Evolutionary conservation across 495 filamentous ascomycete genomes (phyloP), one percentile per base, ranked within the genome.

Genomic region (Antarctomyces pellizariae): DNA sequence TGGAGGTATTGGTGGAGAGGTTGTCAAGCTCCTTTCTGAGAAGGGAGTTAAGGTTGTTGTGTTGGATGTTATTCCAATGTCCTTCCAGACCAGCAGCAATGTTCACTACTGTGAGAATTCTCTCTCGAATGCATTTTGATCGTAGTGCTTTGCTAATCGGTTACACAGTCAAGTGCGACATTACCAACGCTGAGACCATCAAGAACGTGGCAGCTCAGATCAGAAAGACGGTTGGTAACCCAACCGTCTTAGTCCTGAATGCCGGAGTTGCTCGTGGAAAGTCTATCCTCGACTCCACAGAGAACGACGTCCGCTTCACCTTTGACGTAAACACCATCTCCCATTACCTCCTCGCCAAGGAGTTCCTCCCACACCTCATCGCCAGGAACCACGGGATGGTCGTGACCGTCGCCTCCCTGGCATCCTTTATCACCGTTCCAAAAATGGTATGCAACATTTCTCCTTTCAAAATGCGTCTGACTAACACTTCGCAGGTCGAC

Each of bases 241-340:
- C 75, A 0, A 77, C 69, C 1, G 50, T 79, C 32, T 49, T 82
- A 0, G 69, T 82, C 49, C 75, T 76, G 54, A 82, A 79, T 42
- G 74, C 74, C 1, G 74, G 72, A 27, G 53, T 74, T 16, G 59
- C 56, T 12, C 56, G 54, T n/a, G 67, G 63, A 18, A 56, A 61
- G 13, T 57, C 59, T 12, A 57, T 82, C 30, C 59, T 77, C 14
- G 49, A 54, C 29, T 44, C 56, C 16, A 57, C 54, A 3, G 61
- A 68, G 28, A 41, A 38, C 3, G 59, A 67, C 29, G 56, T 72
- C 27, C 50, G 54, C 3, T 64, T 67, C 34, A 69, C 64, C 36
- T 78, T 78, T 43, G 64, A 68, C 31, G 69, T 79, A 36, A 83
- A 79, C 50, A 59, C 64, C 1, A 45, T 78, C 18, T 48, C 67